phyloP scores from a whole-genome alignment of 2,329 filamentous ascomycete species.

The Gyromitra esculenta region DNA sequence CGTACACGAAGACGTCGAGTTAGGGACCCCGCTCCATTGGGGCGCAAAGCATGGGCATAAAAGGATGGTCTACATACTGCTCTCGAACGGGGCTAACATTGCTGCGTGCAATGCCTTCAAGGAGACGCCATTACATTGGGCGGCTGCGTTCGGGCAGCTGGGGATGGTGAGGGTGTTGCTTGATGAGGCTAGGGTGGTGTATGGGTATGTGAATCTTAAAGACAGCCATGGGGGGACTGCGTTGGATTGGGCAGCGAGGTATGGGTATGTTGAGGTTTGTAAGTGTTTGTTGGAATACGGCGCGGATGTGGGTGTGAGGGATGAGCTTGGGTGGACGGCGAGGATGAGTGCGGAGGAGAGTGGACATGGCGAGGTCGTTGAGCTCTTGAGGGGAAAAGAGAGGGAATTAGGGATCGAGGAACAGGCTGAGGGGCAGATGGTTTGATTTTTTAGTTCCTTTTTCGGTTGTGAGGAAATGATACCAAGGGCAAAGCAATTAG shows the following conservation, averaged over 20 bases:
- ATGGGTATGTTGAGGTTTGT: slow-evolving; percentile 25
- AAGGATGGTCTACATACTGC: slow-evolving; percentile 10
- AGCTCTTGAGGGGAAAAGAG: slow-evolving; percentile 4
- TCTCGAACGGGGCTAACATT: slow-evolving; percentile 15
- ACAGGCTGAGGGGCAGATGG: background rate
- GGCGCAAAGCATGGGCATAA: slow-evolving; percentile 18
- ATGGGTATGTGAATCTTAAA: slow-evolving; percentile 18
- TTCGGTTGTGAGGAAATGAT: background rate
- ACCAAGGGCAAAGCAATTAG: background rate
- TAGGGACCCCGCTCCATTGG: slow-evolving; percentile 18
- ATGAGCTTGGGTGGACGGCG: slow-evolving; percentile 13
- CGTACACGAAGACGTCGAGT: background rate
- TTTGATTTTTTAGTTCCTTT: background rate
- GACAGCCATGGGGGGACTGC: slow-evolving; percentile 12
- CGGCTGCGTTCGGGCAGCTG: slow-evolving; percentile 7
- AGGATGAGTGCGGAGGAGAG: slow-evolving; percentile 9
- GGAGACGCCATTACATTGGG: slow-evolving; percentile 23
- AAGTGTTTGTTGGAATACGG: slow-evolving; percentile 15
- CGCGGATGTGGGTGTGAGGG: slow-evolving; percentile 18
- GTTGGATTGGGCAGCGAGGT: slow-evolving; percentile 27
- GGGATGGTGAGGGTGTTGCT: slow-evolving; percentile 13
- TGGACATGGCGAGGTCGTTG: slow-evolving; percentile 9
- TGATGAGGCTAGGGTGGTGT: background rate
- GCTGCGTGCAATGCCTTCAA: background rate
- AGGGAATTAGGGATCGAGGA: slow-evolving; percentile 8